A percentile compares a stretch with the other conserved stretches of the same genome.
phyloP scores from a whole-genome alignment of 331 rosid genomes.

The Acacia concinna region DNA sequence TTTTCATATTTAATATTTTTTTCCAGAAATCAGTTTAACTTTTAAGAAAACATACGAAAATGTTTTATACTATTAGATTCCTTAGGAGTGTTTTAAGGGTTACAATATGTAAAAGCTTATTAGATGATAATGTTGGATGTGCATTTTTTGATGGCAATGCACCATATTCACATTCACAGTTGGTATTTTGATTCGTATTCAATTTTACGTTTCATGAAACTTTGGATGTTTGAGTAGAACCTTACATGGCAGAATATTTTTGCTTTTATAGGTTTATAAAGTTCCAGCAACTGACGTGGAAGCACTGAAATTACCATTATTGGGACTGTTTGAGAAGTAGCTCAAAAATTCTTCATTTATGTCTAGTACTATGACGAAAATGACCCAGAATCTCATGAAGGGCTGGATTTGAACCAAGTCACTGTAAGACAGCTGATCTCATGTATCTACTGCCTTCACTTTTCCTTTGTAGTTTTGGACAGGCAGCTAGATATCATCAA shows the following conservation, averaged over 20 bases:
- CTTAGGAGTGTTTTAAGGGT: not conserved
- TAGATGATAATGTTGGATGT: constrained; percentile 63
- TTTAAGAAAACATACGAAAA: not conserved
- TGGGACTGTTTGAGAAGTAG: constrained; percentile 78
- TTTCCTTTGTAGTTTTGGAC: not conserved
- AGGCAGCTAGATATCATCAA: not conserved
- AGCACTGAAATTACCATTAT: constrained; percentile 68
- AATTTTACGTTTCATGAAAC: constrained; percentile 24
- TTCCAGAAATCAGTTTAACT: not conserved
- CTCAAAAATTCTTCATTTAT: constrained; percentile 67
- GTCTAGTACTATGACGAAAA: constrained; percentile 65
- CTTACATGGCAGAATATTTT: not conserved
- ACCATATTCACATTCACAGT: not conserved
- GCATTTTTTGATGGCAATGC: constrained; percentile 58
- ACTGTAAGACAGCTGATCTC: constrained; percentile 70
- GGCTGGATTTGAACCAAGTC: constrained; percentile 60
- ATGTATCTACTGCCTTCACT: constrained; percentile 19
- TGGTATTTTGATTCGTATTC: not conserved
- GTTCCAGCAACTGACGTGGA: constrained; percentile 83
- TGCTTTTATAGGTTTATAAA: constrained; percentile 51
- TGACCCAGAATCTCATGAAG: constrained; percentile 75
- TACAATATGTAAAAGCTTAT: constrained; percentile 39
- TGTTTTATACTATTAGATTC: not conserved
- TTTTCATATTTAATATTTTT: not conserved
- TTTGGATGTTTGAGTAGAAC: constrained; percentile 12